Base-by-base conservation (phyloP, 495 filamentous ascomycete species). In the Daldinia loculata region DNA sequence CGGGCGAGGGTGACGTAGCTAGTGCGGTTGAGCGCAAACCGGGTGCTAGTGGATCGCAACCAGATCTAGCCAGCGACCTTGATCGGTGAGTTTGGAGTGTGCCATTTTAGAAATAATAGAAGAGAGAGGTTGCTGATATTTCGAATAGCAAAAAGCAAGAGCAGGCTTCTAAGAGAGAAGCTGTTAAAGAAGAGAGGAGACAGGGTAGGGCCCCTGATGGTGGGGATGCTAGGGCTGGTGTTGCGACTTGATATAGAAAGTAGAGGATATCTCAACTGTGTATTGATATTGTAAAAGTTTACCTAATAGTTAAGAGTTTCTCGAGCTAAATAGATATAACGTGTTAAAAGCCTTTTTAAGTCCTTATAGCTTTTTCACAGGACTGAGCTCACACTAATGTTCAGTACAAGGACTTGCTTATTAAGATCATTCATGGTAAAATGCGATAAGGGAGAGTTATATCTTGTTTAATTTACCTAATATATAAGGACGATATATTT, bases 1-100 rank as follows among this genome's bases (percentile, higher is more conserved):
- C 82, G 0, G 76, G 78, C 5, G 87, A 90, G 62, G 88, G 87
- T 3, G 79, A 85, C 24, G 85, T 90, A 39, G 87, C 86, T 2
- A 70, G 78, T 26, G 79, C 80, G 0, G 85, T 88, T 1, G 66
- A 81, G 60, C 72, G 80, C 0, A 82, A 83, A 65, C 71, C 77
- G 22, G 81, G 82, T 0, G 75, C 75, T n/a, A 51, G 27, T 6
- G 75, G 75, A 22, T 52, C 57, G 4, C 64, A 75, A 66, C 66
- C 74, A 41, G 67, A 72, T 63, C 70, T 82, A 9, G 82, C 81
- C 12, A 75, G 72, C 7, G 81, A 79, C 63, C 51, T 83, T 36
- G 79, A 81, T 57, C 76, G 79, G 80, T 82, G 61, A 41, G 80
- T 75, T 43, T n/a, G 34, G 11, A 5, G 19, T 9, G 8, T 30